These are phyloP conservation scores for Rhodotorula sp. DNA, from an alignment of 1,284 basidiomycete species.

Conservation along the genomic window DNA sequence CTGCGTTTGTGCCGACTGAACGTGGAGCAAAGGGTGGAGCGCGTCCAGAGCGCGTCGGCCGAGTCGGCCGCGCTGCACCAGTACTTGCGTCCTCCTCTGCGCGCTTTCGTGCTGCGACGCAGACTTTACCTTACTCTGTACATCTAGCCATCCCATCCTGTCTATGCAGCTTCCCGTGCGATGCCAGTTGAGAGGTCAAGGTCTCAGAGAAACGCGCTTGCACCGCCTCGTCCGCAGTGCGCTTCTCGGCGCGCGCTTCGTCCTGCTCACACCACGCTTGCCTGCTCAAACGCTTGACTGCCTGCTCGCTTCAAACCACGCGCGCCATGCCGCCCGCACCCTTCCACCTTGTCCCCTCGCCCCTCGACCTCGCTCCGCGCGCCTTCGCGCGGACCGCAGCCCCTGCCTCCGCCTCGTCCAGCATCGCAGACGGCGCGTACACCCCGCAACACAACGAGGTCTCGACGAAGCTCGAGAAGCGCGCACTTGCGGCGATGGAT, in stretches of 20 bases:
- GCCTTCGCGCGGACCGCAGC: background rate
- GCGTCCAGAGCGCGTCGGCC: no score
- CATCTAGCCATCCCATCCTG: no score
- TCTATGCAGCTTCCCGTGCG: no score
- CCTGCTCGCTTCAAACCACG: background rate
- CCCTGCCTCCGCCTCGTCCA: background rate
- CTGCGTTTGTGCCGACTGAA: no score
- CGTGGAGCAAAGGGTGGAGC: no score
- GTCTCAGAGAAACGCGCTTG: no score
- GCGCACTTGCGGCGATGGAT: background rate
- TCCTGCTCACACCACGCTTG: background rate
- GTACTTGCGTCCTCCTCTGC: no score
- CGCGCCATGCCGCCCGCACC: background rate
- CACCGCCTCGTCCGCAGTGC: background rate
- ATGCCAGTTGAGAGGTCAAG: no score
- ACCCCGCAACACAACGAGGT: background rate
- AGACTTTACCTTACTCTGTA: no score
- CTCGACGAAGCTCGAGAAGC: background rate
- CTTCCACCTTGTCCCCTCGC: background rate
- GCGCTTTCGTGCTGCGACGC: no score
- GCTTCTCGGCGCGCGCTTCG: background rate
- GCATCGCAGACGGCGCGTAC: background rate
- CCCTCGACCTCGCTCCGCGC: conserved; percentile 8
- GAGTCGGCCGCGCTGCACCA: no score
- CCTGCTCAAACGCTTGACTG: background rate